Percentiles rank a stretch among this genome's conserved stretches.
Conservation (phyloP, 768 basidiomycete genomes). For the Solioccasus polychromus region DNA sequence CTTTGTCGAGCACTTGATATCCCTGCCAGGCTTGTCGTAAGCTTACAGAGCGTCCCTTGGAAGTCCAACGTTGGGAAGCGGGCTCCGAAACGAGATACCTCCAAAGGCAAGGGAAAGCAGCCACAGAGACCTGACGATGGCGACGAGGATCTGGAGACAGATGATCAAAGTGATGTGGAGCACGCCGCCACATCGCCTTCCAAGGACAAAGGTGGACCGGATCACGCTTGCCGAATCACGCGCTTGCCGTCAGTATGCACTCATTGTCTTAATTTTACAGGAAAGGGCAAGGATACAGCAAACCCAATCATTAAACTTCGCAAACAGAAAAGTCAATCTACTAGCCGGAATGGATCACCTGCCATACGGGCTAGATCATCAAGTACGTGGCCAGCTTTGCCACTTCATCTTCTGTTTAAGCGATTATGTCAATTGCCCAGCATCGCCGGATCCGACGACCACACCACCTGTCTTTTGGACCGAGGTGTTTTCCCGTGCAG, state of each 20-base stretch:
- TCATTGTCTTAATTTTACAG: slow-evolving; percentile 31
- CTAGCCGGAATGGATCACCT: slow-evolving; percentile 37
- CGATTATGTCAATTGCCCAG: slow-evolving; percentile 26
- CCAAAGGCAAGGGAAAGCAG: slow-evolving; percentile 37
- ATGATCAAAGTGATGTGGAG: slow-evolving; percentile 39
- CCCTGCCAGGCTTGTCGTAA: slow-evolving; percentile 84
- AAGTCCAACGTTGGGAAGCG: slow-evolving; percentile 60
- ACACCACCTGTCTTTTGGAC: slow-evolving; percentile 94
- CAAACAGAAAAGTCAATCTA: slow-evolving; percentile 49
- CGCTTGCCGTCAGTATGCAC: slow-evolving; percentile 1
- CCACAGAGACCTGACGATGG: slow-evolving; percentile 18
- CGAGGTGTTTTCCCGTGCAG: slow-evolving; percentile 92
- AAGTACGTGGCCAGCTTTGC: slow-evolving; percentile 17
- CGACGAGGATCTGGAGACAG: slow-evolving; percentile 25
- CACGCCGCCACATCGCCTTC: slow-evolving; percentile 32
- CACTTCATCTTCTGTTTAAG: slow-evolving; percentile 15
- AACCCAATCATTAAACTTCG: slow-evolving; percentile 57
- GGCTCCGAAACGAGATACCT: slow-evolving; percentile 37
- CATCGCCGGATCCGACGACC: slow-evolving; percentile 46
- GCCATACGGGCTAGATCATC: slow-evolving; percentile 10
- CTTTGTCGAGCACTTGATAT: slow-evolving; percentile 84
- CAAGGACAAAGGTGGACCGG: slow-evolving; percentile 32
- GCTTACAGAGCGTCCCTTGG: slow-evolving; percentile 92
- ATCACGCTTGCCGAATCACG: slow-evolving; percentile 2
- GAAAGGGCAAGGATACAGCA: slow-evolving; percentile 57